Conservation (phyloP, 225 moss, liverwort and hornwort species). For the Pseudisothecium myosuroides region DNA sequence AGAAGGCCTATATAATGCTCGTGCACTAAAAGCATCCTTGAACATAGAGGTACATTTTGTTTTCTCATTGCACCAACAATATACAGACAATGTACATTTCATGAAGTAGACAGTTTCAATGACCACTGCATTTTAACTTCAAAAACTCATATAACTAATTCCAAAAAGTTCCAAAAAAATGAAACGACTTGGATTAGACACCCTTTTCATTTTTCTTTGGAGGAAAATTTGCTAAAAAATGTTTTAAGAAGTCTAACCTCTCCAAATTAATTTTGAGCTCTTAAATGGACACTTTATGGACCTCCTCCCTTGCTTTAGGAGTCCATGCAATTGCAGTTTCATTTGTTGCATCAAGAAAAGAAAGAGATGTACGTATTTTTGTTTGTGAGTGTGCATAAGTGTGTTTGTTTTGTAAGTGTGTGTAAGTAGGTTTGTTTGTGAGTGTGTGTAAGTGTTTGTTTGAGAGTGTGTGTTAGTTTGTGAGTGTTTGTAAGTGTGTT, state of each 20-base stretch:
- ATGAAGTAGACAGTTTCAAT: rapidly evolving
- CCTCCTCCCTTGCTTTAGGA: not conserved
- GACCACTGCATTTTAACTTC: not conserved
- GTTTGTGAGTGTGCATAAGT: not conserved
- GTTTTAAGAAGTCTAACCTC: not conserved
- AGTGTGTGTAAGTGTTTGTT: not conserved
- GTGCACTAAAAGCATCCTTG: rapidly evolving
- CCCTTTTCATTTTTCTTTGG: not conserved
- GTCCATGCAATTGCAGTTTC: not conserved
- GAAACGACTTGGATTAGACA: rapidly evolving
- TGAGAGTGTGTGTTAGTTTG: too few relatives aligned
- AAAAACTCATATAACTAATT: too few relatives aligned
- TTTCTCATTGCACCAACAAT: not conserved
- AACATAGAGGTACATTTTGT: rapidly evolving
- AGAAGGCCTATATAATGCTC: rapidly evolving
- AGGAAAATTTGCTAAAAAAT: rapidly evolving
- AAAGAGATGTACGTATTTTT: not conserved
- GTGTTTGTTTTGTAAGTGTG: too few relatives aligned
- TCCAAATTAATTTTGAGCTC: not conserved
- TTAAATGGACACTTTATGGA: rapidly evolving
- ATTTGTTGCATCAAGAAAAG: too few relatives aligned
- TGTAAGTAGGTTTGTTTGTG: not conserved
- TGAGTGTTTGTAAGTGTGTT: too few relatives aligned
- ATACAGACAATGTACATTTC: not conserved
- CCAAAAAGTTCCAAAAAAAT: not conserved